phyloP scores from a whole-genome alignment of 2,329 filamentous ascomycete species.

The Knufia fluminis region DNA sequence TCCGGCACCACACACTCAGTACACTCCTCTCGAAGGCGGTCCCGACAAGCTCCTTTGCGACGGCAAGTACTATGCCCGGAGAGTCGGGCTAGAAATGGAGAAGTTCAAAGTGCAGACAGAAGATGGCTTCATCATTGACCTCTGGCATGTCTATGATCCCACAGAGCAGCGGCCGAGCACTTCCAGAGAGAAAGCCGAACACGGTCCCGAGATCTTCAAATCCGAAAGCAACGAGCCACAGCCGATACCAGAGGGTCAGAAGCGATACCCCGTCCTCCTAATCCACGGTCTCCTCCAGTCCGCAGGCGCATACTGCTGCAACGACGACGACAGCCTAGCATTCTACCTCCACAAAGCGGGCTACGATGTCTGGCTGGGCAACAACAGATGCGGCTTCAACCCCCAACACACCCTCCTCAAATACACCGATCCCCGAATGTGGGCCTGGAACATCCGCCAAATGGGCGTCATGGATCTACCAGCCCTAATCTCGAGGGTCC shows the following conservation, averaged over 20 bases:
- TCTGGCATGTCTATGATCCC: constrained; percentile 87
- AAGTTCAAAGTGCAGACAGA: constrained; percentile 79
- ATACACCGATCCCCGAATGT: constrained; percentile 78
- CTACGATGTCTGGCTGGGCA: constrained; percentile 92
- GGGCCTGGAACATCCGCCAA: constrained; percentile 91
- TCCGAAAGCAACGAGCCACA: neutral
- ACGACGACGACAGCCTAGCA: constrained; percentile 79
- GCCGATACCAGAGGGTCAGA: constrained; percentile 32
- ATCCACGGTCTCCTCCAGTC: constrained; percentile 85
- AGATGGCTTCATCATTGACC: constrained; percentile 79
- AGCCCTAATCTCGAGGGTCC: constrained; percentile 67
- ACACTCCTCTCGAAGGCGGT: constrained; percentile 67
- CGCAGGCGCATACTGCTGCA: constrained; percentile 78
- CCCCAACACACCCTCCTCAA: constrained; percentile 65
- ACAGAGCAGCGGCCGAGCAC: constrained; percentile 53
- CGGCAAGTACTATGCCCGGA: constrained; percentile 72
- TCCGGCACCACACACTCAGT: constrained; percentile 36
- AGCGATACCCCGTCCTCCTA: constrained; percentile 73
- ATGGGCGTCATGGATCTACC: constrained; percentile 87
- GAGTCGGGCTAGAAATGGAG: constrained; percentile 81
- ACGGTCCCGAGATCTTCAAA: constrained; percentile 55
- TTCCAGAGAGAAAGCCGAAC: constrained; percentile 34
- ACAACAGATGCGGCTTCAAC: constrained; percentile 79
- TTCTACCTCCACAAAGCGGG: constrained; percentile 88
- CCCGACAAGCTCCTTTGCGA: constrained; percentile 70